Base-by-base conservation (phyloP, 345 rosid species). In the Ceriops tagal region DNA sequence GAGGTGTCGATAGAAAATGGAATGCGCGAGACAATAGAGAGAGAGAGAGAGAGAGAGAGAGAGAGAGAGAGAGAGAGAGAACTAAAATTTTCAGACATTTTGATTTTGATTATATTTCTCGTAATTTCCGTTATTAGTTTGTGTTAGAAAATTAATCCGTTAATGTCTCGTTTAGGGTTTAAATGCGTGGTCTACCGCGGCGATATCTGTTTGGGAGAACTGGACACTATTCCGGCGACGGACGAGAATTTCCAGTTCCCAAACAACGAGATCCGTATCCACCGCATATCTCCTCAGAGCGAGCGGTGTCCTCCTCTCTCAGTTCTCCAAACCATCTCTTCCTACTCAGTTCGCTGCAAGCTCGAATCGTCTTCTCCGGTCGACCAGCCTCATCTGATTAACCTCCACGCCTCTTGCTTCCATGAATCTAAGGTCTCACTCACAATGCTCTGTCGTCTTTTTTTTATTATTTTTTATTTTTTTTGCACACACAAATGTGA, bases 261-360 rank as follows among this genome's bases (percentile, higher is more conserved):
- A 0, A 87, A 86, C 86, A 87, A 87, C 78, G 98, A 89, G 88
- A 90, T 90, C 66, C 92, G 96, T 66, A 90, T 92, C 86, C 96
- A 83, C 66, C 96, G 78, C 76, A 65, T 96, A 20, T 86, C 96
- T 34, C 86, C 83, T 1, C 70, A 59, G 18, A 86, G 98, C 69
- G 98, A 90, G 73, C 86, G 99, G 30, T 96, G 99, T 70, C 89
- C 91, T 77, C 97, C 99, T 35, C 96, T 92, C 31, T 87, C 99
- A 24, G 75, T 96, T 77, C 91, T 95, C 58, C 96, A 89, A 46
- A 87, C 96, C 21, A 82, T 96, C 68, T 87, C 99, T 56, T 83
- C 99, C 18, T 87, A 69, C 51, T 79, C 99, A 20, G 90, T 92
- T 61, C 79, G 93, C 11, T 96, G 97, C 83, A 96, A 96, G 87